Evolutionary conservation across 129 eudicot genomes (phyloP).

Genomic region (Dittrichia graveolens): DNA sequence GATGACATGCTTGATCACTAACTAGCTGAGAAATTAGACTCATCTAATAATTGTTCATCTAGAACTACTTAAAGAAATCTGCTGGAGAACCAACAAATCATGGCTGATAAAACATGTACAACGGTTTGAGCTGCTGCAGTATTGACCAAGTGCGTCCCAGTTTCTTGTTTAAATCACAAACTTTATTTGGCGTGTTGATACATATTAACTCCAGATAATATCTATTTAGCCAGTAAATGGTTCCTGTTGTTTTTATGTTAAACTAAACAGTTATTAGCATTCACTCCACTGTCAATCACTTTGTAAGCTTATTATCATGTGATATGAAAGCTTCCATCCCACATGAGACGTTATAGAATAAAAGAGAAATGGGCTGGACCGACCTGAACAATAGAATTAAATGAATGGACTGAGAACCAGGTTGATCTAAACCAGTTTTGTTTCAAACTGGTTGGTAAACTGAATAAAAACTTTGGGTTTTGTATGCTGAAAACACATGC

Average conservation of each 20-base stretch:
- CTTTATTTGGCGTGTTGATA: slow-evolving; percentile 4
- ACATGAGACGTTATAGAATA: background rate
- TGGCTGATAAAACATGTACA: background rate
- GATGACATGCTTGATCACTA: slow-evolving; percentile 96
- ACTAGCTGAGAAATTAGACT: slow-evolving; percentile 63
- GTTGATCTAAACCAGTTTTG: no score
- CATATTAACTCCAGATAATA: background rate
- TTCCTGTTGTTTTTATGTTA: background rate
- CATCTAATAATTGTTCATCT: slow-evolving; percentile 41
- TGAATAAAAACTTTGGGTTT: no score
- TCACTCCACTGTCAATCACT: background rate
- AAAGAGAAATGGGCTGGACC: no score
- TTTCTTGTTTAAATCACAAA: background rate
- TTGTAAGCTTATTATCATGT: background rate
- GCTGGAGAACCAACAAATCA: background rate
- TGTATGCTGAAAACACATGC: no score
- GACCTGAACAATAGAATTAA: no score
- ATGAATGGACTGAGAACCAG: no score
- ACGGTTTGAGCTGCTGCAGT: background rate
- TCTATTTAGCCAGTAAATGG: slow-evolving; percentile 11
- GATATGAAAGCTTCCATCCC: background rate
- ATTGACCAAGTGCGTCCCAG: background rate
- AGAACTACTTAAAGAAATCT: slow-evolving; percentile 30
- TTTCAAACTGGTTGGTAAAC: no score
- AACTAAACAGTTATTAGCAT: background rate